Evolutionary conservation across 1,284 basidiomycete genomes (phyloP).

Genomic region (Cerrena zonata): DNA sequence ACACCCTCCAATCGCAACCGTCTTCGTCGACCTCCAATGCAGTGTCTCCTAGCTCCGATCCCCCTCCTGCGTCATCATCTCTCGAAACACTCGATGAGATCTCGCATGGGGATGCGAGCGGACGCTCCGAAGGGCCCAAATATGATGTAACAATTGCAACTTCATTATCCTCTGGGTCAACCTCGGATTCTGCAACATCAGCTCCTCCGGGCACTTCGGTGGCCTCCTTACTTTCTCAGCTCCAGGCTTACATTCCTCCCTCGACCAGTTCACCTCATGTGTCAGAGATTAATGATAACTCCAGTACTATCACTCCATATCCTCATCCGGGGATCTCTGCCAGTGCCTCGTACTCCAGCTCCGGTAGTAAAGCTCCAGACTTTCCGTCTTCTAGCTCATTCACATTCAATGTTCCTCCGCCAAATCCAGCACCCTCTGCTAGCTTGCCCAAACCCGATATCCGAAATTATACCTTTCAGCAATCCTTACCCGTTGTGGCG

Average conservation of each 20-base stretch:
- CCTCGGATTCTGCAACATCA: slow-evolving; percentile 29
- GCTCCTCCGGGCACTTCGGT: slow-evolving; percentile 34
- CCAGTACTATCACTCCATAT: too few relatives aligned
- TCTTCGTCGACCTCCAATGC: slow-evolving; percentile 7
- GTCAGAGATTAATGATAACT: too few relatives aligned
- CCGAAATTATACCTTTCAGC: slow-evolving; percentile 52
- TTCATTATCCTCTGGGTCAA: not conserved
- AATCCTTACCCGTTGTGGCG: slow-evolving; percentile 54
- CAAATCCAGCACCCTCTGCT: not conserved
- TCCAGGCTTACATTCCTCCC: slow-evolving; percentile 30
- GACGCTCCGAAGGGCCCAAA: not conserved
- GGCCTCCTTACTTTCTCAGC: slow-evolving; percentile 62
- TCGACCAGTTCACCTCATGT: too few relatives aligned
- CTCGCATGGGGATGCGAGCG: not conserved
- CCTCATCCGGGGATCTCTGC: too few relatives aligned
- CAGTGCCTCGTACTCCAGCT: too few relatives aligned
- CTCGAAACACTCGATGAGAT: not conserved
- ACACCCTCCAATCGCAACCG: slow-evolving; percentile 28
- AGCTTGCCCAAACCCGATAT: slow-evolving; percentile 30
- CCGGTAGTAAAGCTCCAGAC: too few relatives aligned
- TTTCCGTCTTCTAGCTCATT: too few relatives aligned
- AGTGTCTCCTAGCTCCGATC: not conserved
- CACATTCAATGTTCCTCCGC: too few relatives aligned
- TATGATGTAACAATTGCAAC: not conserved
- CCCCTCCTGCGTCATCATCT: not conserved